These are phyloP conservation scores for Coelastrella sp. DNA, from an alignment of 139 green algal species.

Conservation along the genomic window DNA sequence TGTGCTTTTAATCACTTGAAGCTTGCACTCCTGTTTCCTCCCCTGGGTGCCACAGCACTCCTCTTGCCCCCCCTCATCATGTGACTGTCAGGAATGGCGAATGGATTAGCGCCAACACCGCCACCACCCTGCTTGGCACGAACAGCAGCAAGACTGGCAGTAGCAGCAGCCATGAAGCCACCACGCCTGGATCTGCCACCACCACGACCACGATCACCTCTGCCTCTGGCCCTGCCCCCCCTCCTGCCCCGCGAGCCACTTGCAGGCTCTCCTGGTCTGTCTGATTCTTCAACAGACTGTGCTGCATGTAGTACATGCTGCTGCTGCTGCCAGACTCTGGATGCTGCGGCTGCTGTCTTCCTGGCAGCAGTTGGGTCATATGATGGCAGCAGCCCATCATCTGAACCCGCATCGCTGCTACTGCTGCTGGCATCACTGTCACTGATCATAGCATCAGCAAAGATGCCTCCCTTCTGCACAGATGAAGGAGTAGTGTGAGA, in stretches of 20 bases:
- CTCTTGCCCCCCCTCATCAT: slow-evolving; percentile 62
- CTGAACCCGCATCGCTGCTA: not conserved
- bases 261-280: not conserved
- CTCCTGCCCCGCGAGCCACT: not conserved
- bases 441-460: not conserved
- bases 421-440: slow-evolving; percentile 10
- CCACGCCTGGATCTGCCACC: not conserved
- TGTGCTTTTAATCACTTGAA: slow-evolving; percentile 46
- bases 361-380: not conserved
- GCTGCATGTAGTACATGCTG: not conserved
- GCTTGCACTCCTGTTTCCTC: slow-evolving; percentile 53
- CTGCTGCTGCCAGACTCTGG: not conserved
- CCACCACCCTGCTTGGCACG: slow-evolving; percentile 15
- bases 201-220: slow-evolving; percentile 14
- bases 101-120: slow-evolving; percentile 53
- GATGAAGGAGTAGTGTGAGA: not conserved
- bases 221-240: not conserved
- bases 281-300: not conserved
- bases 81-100: slow-evolving; percentile 58
- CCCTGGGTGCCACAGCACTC: slow-evolving; percentile 52
- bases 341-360: slow-evolving; percentile 26
- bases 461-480: slow-evolving; percentile 27
- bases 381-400: not conserved
- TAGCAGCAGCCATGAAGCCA: slow-evolving; percentile 32
- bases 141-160: slow-evolving; percentile 30